Base-by-base conservation (phyloP, 345 rosid species). In the Isatis tinctoria region DNA sequence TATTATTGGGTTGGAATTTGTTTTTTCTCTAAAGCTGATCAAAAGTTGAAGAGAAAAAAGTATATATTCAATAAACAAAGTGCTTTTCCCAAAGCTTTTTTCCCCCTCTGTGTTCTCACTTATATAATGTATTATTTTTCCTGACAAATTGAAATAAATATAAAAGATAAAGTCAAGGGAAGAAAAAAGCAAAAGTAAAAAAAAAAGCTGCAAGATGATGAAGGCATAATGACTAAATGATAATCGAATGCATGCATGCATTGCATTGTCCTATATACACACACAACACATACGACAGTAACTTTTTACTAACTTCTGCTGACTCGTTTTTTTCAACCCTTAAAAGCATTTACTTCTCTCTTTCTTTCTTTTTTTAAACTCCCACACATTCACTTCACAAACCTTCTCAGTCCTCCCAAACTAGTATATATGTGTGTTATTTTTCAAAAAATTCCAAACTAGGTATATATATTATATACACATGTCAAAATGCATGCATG, bases 181-280 rank as follows among this genome's bases (percentile, higher is more conserved):
- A 78, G 66, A 63, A 44, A 61, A 67, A 74, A 72, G 81, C 45
- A 65, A 72, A 73, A 73, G 60, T 60, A 28, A 71, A 43, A 72
- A 26, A 39, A 75, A 72, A 78, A 78, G 78, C 77, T 72, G 81
- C 81, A 78, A 20, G 41, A 78, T 67, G 73, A 78, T 73, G 75
- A 74, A 65, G 72, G 45, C 57, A 64, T 79, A 54, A 74, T 79
- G 78, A 79, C 56, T 60, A 63, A 61, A 73, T 73, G 82, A 78
- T 73, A 67, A 64, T 72, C 47, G 81, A 71, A 35, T 72, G 81
- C 78, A 78, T 78, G 74, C 78, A 78, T 78, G 81, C 77, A 78
- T 65, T 66, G 60, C 77, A 24, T 72, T 59, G 73, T 77, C 73
- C 69, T 72, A 48, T 59, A 39, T 36, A 36, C 16, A 36, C 16